Percentiles rank a stretch among this genome's conserved stretches.
Evolutionary conservation across 2,329 filamentous ascomycete genomes (phyloP).

Genomic region (Botryotinia calthae): DNA sequence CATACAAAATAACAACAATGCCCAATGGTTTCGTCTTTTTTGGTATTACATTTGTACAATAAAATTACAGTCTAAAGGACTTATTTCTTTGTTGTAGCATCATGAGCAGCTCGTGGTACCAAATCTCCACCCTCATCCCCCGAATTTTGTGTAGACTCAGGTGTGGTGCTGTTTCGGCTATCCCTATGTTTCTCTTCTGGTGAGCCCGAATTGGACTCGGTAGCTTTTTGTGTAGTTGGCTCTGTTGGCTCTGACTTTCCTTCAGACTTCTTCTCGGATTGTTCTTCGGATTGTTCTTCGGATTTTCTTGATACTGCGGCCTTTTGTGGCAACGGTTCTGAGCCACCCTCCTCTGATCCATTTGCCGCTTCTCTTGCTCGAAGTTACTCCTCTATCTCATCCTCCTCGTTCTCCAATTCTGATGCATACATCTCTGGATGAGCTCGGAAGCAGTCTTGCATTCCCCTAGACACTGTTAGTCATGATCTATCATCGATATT

Average conservation of each 20-base stretch:
- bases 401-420: conserved; percentile 78
- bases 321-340: conserved; percentile 16
- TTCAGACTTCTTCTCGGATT: not conserved
- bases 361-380: conserved; percentile 29
- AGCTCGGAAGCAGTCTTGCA: conserved; percentile 95
- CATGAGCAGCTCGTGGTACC: conserved; percentile 51
- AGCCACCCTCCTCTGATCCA: conserved; percentile 19
- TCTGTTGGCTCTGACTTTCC: conserved; percentile 2
- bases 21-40: conserved; percentile 15
- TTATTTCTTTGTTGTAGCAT: conserved; percentile 37
- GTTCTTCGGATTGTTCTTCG: not conserved
- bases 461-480: conserved; percentile 58
- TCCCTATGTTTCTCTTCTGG: not conserved
- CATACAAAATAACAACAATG: not conserved
- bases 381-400: conserved; percentile 45
- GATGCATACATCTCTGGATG: conserved; percentile 92
- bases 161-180: conserved; percentile 2
- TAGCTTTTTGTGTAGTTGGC: conserved; percentile 8
- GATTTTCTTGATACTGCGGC: not conserved
- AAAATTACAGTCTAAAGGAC: conserved; percentile 18
- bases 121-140: conserved; percentile 44
- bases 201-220: not conserved
- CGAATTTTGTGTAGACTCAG: conserved; percentile 25
- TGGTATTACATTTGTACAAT: conserved; percentile 33
- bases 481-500: conserved; percentile 18